Conservation (phyloP, 2,329 filamentous ascomycete species). For the Blastomyces silverae region DNA sequence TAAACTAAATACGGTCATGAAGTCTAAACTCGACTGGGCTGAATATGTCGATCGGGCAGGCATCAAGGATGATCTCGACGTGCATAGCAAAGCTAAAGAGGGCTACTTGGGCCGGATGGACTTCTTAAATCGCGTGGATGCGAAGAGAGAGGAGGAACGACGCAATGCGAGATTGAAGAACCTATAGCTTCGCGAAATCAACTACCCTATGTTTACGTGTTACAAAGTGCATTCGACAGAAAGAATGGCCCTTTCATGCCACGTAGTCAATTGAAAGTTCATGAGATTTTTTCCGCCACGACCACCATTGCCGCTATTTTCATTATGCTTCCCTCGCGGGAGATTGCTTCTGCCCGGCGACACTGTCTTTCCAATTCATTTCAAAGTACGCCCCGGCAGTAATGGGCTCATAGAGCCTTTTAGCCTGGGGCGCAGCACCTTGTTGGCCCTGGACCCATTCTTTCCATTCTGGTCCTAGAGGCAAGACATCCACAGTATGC, state of each 20-base stretch:
- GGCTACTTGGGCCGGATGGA: slow-evolving; percentile 57
- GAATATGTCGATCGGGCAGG: slow-evolving; percentile 56
- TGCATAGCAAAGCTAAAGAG: slow-evolving; percentile 56
- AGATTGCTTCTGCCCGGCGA: not conserved
- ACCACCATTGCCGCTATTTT: not conserved
- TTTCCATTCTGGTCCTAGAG: slow-evolving; percentile 6
- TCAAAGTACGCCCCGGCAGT: slow-evolving; percentile 26
- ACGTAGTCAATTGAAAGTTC: not conserved
- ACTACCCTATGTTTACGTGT: not conserved
- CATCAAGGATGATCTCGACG: slow-evolving; percentile 55
- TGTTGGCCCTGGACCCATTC: slow-evolving; percentile 2
- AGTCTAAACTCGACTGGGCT: slow-evolving; percentile 59
- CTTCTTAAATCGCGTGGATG: slow-evolving; percentile 54
- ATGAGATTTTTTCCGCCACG: not conserved
- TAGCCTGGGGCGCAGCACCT: slow-evolving; percentile 2
- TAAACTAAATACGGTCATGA: slow-evolving; percentile 61
- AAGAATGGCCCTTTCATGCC: not conserved
- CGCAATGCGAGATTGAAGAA: slow-evolving; percentile 46
- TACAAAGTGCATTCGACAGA: not conserved
- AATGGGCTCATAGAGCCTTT: slow-evolving; percentile 21
- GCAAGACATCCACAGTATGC: slow-evolving; percentile 23
- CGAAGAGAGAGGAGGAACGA: slow-evolving; percentile 51
- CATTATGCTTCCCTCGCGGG: not conserved
- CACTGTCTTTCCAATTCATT: slow-evolving; percentile 22
- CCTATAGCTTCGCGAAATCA: slow-evolving; percentile 3